phyloP scores from a whole-genome alignment of 225 moss, liverwort and hornwort genomes.

The Marchantia paleacea region DNA sequence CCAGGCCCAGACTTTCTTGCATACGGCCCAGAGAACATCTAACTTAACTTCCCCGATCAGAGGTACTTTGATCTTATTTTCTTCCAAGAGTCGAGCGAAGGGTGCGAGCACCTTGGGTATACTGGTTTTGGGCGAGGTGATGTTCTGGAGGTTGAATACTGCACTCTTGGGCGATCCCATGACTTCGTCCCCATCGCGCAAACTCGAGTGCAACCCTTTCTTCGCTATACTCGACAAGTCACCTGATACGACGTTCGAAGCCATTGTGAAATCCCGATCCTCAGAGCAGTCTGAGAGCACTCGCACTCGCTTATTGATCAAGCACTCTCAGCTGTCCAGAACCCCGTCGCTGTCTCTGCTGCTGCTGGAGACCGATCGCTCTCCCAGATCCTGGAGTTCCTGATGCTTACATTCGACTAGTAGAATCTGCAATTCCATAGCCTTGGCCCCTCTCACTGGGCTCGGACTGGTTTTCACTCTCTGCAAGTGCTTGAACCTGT shows the following conservation, averaged over 20 bases:
- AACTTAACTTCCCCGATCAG: conserved; percentile 71
- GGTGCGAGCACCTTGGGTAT: conserved; percentile 42
- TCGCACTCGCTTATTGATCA: neutral
- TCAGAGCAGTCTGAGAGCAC: neutral
- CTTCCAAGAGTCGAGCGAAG: conserved; percentile 52
- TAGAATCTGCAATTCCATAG: conserved; percentile 18
- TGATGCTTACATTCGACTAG: conserved; percentile 6
- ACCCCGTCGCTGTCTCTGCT: neutral
- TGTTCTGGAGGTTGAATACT: conserved; percentile 10
- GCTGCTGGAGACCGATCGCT: neutral
- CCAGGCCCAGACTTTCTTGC: conserved; percentile 57
- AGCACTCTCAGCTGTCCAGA: neutral
- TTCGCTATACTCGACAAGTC: conserved; percentile 7
- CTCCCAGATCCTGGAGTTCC: neutral
- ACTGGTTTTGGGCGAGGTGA: conserved; percentile 21
- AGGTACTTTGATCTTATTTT: conserved; percentile 60
- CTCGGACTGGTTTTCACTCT: neutral
- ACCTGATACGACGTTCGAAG: conserved; percentile 2
- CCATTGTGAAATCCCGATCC: conserved; percentile 16
- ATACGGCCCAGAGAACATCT: conserved; percentile 28
- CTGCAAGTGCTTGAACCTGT: neutral
- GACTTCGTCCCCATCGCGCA: conserved; percentile 26
- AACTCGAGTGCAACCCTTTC: conserved; percentile 35
- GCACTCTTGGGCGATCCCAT: conserved; percentile 8
- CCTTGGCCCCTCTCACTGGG: conserved; percentile 1